phyloP scores from a whole-genome alignment of 2,329 filamentous ascomycete genomes.

The Pseudocercospora cruenta region DNA sequence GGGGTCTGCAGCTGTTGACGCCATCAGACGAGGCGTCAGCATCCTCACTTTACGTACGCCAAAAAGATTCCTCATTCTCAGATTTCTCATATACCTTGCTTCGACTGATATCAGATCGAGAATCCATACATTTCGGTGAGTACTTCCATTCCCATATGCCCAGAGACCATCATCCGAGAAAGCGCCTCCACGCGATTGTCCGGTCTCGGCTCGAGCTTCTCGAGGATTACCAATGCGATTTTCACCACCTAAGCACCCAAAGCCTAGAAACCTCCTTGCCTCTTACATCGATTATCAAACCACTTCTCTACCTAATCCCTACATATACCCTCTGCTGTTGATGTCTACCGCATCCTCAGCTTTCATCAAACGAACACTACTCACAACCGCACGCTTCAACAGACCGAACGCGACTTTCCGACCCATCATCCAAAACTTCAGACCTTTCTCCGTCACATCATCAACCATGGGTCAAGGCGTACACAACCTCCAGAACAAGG shows the following conservation, averaged over 20 bases:
- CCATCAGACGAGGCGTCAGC: neutral
- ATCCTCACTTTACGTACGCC: neutral
- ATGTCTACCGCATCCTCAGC: constrained; percentile 44
- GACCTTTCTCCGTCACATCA: constrained; percentile 46
- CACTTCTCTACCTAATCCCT: neutral
- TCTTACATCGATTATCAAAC: constrained; percentile 1
- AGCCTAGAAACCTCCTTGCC: neutral
- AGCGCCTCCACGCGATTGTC: neutral
- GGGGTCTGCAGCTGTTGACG: neutral
- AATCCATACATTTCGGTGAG: neutral
- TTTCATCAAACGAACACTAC: constrained; percentile 46
- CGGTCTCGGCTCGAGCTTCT: neutral
- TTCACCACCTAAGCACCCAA: neutral
- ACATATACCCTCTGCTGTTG: constrained; percentile 17
- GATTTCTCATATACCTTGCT: neutral
- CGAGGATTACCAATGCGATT: neutral
- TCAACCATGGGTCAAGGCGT: constrained; percentile 53
- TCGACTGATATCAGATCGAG: neutral
- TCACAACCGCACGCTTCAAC: constrained; percentile 44
- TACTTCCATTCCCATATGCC: neutral
- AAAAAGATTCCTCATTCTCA: too few species aligned
- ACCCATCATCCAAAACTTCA: constrained; percentile 29
- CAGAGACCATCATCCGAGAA: neutral
- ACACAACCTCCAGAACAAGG: constrained; percentile 59
- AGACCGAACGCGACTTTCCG: constrained; percentile 18